Conservation (phyloP, 1,284 basidiomycete genomes). For the Pyrrhoderma noxium region DNA sequence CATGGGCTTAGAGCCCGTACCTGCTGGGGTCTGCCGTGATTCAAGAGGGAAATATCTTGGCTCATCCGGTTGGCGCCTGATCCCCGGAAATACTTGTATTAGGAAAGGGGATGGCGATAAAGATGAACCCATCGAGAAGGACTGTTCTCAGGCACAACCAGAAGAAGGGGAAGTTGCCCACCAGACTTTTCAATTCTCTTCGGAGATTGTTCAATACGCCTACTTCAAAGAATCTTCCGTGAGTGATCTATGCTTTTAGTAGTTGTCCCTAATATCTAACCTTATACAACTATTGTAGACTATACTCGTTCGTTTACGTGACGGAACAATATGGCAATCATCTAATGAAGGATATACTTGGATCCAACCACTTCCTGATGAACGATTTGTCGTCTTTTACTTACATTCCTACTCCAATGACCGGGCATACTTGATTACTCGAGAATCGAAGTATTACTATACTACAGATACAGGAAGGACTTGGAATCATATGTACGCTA, state of each 20-base stretch:
- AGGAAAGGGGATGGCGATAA: conserved; percentile 40
- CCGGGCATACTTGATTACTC: conserved; percentile 87
- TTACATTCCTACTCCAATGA: conserved; percentile 76
- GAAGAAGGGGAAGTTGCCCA: conserved; percentile 66
- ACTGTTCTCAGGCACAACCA: conserved; percentile 73
- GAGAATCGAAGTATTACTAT: conserved; percentile 57
- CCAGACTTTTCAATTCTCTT: conserved; percentile 68
- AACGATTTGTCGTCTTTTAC: conserved; percentile 76
- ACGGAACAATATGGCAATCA: conserved; percentile 86
- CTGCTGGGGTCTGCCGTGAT: conserved; percentile 65
- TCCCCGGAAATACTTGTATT: conserved; percentile 89
- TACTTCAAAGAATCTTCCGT: conserved; percentile 78
- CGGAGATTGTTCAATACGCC: conserved; percentile 67
- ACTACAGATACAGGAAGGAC: conserved; percentile 76
- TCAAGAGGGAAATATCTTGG: conserved; percentile 68
- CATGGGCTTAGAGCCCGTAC: conserved; percentile 80
- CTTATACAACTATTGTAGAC: conserved; percentile 42
- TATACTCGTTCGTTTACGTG: conserved; percentile 74
- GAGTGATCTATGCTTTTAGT: conserved; percentile 20
- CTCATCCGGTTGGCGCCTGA: conserved; percentile 86
- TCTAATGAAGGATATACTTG: conserved; percentile 92
- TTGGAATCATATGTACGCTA: conserved; percentile 62
- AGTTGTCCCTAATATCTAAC: not conserved
- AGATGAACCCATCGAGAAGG: conserved; percentile 66
- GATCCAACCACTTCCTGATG: conserved; percentile 54